phyloP scores from a whole-genome alignment of 2,329 filamentous ascomycete species.

The Hypomyces perniciosus region DNA sequence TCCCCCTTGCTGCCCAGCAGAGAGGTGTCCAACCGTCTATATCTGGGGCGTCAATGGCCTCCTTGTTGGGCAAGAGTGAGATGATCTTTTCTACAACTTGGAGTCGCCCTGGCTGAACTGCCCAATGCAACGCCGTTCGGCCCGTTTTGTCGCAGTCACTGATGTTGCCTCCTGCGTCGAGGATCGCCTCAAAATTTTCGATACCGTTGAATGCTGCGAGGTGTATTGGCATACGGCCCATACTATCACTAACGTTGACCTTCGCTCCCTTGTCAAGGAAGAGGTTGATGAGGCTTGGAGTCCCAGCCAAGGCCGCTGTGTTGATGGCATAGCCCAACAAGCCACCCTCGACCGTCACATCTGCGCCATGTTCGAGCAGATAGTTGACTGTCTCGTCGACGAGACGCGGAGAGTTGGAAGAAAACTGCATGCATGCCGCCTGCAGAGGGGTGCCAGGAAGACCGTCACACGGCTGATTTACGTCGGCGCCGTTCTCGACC shows the following conservation, averaged over 20 bases:
- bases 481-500: constrained; percentile 10
- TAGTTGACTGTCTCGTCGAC: constrained; percentile 19
- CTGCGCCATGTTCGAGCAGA: constrained; percentile 17
- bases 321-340: constrained; percentile 13
- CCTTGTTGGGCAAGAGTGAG: constrained; percentile 4
- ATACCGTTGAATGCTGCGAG: constrained; percentile 8
- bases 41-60: constrained; percentile 7
- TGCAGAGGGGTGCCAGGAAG: constrained; percentile 8
- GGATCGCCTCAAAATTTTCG: constrained; percentile 9
- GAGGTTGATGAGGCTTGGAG: constrained; percentile 9
- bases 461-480: constrained; percentile 1
- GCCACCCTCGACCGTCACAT: constrained; percentile 14
- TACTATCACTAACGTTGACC: background rate
- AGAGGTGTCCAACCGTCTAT: constrained; percentile 12
- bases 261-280: constrained; percentile 14
- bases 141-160: constrained; percentile 2
- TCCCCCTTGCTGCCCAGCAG: constrained; percentile 10
- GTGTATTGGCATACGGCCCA: constrained; percentile 8
- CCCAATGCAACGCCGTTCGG: constrained; percentile 10
- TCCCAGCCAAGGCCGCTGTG: constrained; percentile 16
- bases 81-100: constrained; percentile 8
- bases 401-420: background rate
- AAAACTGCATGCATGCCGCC: constrained; percentile 1
- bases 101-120: constrained; percentile 7
- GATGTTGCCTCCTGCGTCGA: constrained; percentile 11